These are phyloP conservation scores for Penicillium italicum DNA, from an alignment of 2,329 filamentous ascomycete genomes.

Conservation along the genomic window DNA sequence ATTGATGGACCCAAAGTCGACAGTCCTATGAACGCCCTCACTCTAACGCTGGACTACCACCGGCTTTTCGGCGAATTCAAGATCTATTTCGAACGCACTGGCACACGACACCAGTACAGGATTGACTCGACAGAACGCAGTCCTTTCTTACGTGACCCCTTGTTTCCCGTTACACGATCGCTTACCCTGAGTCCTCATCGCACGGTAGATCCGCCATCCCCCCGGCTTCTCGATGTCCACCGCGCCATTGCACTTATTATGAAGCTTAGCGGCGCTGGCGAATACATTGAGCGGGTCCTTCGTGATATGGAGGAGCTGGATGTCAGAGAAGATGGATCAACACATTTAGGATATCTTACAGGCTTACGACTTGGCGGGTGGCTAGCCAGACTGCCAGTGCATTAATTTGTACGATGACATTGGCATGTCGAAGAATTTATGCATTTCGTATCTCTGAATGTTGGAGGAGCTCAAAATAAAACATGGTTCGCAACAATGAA, in stretches of 20 bases:
- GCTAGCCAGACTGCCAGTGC: slow-evolving; percentile 3
- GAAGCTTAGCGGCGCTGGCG: slow-evolving; percentile 21
- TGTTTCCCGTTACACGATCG: slow-evolving; percentile 21
- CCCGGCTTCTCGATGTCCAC: slow-evolving; percentile 26
- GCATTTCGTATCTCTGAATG: background rate
- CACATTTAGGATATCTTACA: slow-evolving; percentile 2
- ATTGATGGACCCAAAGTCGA: background rate
- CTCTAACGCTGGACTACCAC: background rate
- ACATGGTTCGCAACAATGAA: background rate
- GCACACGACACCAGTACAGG: slow-evolving; percentile 14
- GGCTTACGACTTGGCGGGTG: slow-evolving; percentile 5
- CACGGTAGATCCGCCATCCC: slow-evolving; percentile 34
- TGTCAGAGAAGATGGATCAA: background rate
- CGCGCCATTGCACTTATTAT: slow-evolving; percentile 29
- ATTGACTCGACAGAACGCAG: slow-evolving; percentile 19
- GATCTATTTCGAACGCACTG: slow-evolving; percentile 2
- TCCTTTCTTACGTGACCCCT: slow-evolving; percentile 16
- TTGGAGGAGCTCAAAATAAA: background rate
- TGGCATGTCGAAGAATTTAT: background rate
- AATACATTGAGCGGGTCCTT: slow-evolving; percentile 25
- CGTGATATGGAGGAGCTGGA: slow-evolving; percentile 22
- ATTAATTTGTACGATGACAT: background rate
- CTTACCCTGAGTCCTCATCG: slow-evolving; percentile 25
- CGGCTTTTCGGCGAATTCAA: background rate
- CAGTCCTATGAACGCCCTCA: background rate